A percentile compares a stretch with the other conserved stretches of the same genome.
phyloP scores from a whole-genome alignment of 2,329 filamentous ascomycete species.

The Trichophaea hybrida region DNA sequence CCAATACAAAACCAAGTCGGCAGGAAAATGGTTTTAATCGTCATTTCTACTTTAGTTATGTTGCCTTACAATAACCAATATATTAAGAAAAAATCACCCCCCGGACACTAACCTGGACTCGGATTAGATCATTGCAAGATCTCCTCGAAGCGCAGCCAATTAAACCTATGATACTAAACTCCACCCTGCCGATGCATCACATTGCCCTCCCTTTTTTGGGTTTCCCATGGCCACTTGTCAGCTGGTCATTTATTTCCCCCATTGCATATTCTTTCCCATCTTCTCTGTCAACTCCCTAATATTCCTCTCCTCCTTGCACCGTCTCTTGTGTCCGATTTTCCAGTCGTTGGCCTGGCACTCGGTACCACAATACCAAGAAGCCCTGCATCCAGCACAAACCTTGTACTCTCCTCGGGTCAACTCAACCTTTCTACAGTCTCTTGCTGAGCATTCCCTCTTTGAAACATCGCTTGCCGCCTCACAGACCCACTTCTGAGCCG shows the following conservation, averaged over 20 bases:
- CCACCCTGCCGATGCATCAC: neutral
- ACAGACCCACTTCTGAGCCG: constrained; percentile 9
- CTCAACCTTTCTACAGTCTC: constrained; percentile 9
- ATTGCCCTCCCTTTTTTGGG: neutral
- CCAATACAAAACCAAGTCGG: too few species aligned
- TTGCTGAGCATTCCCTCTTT: constrained; percentile 8
- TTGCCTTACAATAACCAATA: too few species aligned
- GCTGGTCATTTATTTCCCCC: constrained; percentile 8
- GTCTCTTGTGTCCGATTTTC: constrained; percentile 7
- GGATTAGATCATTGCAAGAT: too few species aligned
- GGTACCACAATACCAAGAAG: constrained; percentile 13
- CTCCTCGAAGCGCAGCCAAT: neutral
- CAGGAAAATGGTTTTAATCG: too few species aligned
- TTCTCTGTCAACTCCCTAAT: constrained; percentile 8
- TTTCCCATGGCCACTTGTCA: neutral
- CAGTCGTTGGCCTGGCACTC: constrained; percentile 12
- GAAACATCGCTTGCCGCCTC: constrained; percentile 3
- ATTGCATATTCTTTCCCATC: constrained; percentile 11
- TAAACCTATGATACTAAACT: neutral
- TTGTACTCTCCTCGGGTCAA: constrained; percentile 5
- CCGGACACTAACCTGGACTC: too few species aligned
- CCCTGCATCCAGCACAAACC: constrained; percentile 10
- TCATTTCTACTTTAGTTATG: too few species aligned
- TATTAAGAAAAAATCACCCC: too few species aligned
- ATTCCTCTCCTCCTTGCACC: constrained; percentile 12